Conservation (phyloP, 306 rosid species). For the Urtica urens region DNA sequence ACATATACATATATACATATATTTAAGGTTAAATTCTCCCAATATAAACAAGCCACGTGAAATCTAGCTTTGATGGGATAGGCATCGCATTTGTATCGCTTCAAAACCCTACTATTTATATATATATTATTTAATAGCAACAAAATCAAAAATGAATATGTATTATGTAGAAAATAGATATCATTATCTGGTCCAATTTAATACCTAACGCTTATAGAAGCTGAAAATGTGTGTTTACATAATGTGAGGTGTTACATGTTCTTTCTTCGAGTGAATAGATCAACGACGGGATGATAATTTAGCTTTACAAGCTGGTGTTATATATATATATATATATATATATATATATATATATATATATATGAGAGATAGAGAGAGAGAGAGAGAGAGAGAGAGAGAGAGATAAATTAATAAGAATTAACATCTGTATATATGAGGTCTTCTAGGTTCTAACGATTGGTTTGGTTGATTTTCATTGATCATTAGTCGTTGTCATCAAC, state of each 20-base stretch:
- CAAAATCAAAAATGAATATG: not conserved
- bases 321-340: too few species aligned
- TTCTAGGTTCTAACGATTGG: conserved; percentile 20
- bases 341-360: too few species aligned
- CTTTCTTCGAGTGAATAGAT: too few species aligned
- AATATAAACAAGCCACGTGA: conserved; percentile 19
- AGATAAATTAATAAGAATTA: too few species aligned
- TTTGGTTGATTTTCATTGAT: conserved; percentile 16
- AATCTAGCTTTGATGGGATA: conserved; percentile 37
- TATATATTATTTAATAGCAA: too few species aligned
- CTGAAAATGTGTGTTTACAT: too few species aligned
- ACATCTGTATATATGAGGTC: conserved; percentile 44
- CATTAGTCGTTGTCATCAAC: conserved; percentile 11
- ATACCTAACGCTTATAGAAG: too few species aligned
- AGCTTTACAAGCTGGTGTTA: too few species aligned
- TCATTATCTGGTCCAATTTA: not conserved
- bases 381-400: conserved; percentile 9
- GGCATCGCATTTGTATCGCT: conserved; percentile 32
- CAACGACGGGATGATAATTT: too few species aligned
- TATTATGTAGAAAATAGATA: not conserved
- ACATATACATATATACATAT: conserved; percentile 17
- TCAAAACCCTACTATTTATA: conserved; percentile 4
- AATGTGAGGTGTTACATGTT: too few species aligned
- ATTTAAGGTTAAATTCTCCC: too few species aligned
- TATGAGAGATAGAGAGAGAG: not conserved